Conservation (phyloP, 148 eudicot genomes). For the Spergularia bocconei region DNA sequence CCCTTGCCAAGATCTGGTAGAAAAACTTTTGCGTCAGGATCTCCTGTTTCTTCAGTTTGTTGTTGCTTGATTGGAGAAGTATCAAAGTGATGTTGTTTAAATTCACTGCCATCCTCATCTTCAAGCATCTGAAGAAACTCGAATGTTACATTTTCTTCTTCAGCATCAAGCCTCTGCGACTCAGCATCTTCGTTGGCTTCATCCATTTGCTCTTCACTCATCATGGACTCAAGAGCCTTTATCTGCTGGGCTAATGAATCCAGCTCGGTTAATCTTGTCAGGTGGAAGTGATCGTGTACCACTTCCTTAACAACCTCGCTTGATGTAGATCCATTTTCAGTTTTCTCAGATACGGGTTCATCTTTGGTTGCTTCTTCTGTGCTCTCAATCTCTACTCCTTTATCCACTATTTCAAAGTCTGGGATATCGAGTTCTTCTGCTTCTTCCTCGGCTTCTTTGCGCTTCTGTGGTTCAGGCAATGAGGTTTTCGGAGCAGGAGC, state of each 20-base stretch:
- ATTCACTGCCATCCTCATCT: constrained; percentile 32
- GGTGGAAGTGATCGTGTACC: constrained; percentile 64
- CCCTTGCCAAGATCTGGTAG: constrained; percentile 93
- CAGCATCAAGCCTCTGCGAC: constrained; percentile 64
- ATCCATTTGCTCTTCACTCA: constrained; percentile 46
- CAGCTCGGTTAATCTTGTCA: constrained; percentile 66
- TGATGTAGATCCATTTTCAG: constrained; percentile 55
- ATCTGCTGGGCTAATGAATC: constrained; percentile 92
- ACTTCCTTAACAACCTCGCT: constrained; percentile 89
- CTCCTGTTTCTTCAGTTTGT: constrained; percentile 30
- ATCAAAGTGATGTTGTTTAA: constrained; percentile 20
- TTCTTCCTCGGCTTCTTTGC: constrained; percentile 41
- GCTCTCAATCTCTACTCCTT: constrained; percentile 68
- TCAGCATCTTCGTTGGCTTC: constrained; percentile 46
- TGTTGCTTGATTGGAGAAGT: constrained; percentile 29
- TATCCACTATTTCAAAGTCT: constrained; percentile 83
- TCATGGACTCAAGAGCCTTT: constrained; percentile 86
- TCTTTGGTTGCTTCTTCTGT: constrained; percentile 36
- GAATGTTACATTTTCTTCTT: constrained; percentile 82
- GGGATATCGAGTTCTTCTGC: constrained; percentile 63
- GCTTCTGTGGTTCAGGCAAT: constrained; percentile 36
- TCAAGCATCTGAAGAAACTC: constrained; percentile 93
- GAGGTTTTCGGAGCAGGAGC: constrained; percentile 30
- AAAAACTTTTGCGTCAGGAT: constrained; percentile 46
- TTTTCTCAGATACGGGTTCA: constrained; percentile 31